Evolutionary conservation across 192 early-diverging fungal genomes (phyloP).

Genomic region (Phycomyces blakesleeanus): DNA sequence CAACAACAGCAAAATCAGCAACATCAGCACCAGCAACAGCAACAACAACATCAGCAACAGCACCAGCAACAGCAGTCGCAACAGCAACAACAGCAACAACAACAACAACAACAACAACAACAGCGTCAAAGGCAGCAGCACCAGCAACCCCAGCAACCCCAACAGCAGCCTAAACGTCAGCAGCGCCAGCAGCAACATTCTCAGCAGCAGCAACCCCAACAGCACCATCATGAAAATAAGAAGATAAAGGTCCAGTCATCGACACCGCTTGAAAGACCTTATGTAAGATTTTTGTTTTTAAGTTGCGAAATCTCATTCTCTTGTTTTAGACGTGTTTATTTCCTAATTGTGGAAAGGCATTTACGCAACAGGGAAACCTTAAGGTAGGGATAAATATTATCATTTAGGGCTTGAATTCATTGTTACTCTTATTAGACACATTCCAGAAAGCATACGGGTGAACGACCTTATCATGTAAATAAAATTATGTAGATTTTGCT

Average conservation of each 20-base stretch:
- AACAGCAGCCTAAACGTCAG: not conserved
- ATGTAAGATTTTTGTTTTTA: slow-evolving; percentile 5
- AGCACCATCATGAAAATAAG: not conserved
- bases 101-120: not conserved
- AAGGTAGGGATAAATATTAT: not conserved
- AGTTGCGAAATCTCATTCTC: no score
- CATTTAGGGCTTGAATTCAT: not conserved
- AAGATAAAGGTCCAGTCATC: slow-evolving; percentile 4
- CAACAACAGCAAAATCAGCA: not conserved
- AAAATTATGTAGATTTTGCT: not conserved
- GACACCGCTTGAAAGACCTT: slow-evolving; percentile 1
- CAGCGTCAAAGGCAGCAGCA: not conserved
- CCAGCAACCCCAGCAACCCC: not conserved
- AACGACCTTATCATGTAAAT: slow-evolving; percentile 18
- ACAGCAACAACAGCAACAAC: slow-evolving; percentile 3
- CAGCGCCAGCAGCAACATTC: not conserved
- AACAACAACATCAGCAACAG: not conserved
- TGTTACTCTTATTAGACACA: slow-evolving; percentile 10
- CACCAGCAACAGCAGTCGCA: not conserved
- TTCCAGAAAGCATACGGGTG: slow-evolving; percentile 20
- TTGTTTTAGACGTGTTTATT: not conserved
- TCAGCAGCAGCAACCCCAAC: not conserved
- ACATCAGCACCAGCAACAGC: not conserved
- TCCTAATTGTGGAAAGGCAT: slow-evolving; percentile 9
- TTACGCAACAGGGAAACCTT: slow-evolving; percentile 9